These are phyloP conservation scores for Colletotrichum sp. DNA, from an alignment of 2,329 filamentous ascomycete genomes.

Conservation along the genomic window DNA sequence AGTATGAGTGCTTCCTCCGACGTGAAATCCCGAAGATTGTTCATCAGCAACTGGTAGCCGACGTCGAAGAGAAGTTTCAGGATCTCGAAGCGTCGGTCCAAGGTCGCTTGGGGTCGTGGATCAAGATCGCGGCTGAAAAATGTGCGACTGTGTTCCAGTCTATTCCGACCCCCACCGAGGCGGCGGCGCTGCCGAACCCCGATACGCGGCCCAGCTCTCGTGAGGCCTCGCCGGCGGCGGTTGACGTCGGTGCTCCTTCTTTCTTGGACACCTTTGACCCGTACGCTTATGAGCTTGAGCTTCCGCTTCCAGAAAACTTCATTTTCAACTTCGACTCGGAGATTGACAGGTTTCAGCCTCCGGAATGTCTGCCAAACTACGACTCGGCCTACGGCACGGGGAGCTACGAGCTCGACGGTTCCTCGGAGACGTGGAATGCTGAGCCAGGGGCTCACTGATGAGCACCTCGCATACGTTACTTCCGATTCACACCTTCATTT, in stretches of 20 bases:
- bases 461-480: not conserved
- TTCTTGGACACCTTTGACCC: not conserved
- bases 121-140: not conserved
- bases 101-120: not conserved
- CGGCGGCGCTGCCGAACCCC: not conserved
- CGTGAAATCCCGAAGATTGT: no score
- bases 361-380: not conserved
- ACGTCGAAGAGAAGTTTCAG: slow-evolving; percentile 15
- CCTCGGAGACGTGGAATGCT: not conserved
- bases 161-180: not conserved
- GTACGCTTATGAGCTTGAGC: not conserved
- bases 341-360: not conserved
- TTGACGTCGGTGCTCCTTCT: not conserved
- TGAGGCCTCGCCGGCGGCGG: not conserved
- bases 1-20: not conserved
- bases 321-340: not conserved
- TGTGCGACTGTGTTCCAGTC: not conserved
- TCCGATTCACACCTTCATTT: not conserved
- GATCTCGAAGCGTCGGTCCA: slow-evolving; percentile 12
- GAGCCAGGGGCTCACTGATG: not conserved
- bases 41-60: not conserved
- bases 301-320: not conserved
- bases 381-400: not conserved
- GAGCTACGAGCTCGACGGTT: not conserved
- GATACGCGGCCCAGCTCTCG: not conserved